Evolutionary conservation across 2,329 filamentous ascomycete genomes (phyloP), one percentile per base, ranked within the genome.

Genomic region (Cladosporium halotolerans): DNA sequence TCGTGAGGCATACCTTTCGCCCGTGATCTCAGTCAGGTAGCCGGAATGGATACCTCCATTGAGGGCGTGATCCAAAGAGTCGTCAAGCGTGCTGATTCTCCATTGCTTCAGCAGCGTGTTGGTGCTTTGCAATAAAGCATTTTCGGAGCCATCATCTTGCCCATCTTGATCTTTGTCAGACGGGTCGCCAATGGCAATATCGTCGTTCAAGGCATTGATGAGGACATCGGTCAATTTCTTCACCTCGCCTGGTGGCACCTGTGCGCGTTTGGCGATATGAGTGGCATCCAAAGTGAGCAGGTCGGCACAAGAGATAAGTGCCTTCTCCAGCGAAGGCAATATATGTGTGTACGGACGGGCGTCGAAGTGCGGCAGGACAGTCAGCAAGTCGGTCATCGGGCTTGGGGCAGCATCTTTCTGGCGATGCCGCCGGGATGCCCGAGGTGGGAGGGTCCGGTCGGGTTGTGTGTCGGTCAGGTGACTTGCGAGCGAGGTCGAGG

Each of bases 11-110:
- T 68, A 84, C 84, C 89, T 95, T 75, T 97, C 93, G 55, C 93
- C 93, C 1, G 89, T 87, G 56, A 99, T 79, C 69, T 99, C 93
- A 7, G 89, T 90, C 64, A 99, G 76, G 70, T 86, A 86, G 44
- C 90, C 88, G 2, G 84, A 79, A 1, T 86, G 87, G 52, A 97
- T 80, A 16, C 93, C 93, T 45, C 91, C 92, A 55, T 81, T 82
- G 38, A 97, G 77, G 2, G 79, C 74, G 38, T 66, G 67, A 69
- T 99, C 92, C 32, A 99, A 76, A 36, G 72, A 71, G 46, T 80
- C 75, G 68, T 95, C 88, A 41, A 96, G 79, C 0, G 89, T 95
- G 73, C 86, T 95, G 70, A 97, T 88, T 44, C 74, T 76, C 76
- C 77, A 82, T 68, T 68, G 64, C 31, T 71, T 62, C 3, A 70